Evolutionary conservation across 768 basidiomycete genomes (phyloP).

Genomic region (Coprinopsis sp.): DNA sequence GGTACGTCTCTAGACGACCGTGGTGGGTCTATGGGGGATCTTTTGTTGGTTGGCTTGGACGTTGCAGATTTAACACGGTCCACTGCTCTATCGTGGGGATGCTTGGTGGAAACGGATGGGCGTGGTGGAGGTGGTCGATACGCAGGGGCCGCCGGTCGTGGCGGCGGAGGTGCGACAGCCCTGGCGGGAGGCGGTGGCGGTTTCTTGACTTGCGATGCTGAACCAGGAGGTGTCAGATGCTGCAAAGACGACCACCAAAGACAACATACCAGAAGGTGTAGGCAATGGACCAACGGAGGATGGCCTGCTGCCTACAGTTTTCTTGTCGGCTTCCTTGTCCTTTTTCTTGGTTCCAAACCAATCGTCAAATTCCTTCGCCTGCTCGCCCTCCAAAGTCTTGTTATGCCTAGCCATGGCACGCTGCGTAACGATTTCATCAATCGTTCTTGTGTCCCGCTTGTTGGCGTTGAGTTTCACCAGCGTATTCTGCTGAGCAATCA

Average conservation of each 20-base stretch:
- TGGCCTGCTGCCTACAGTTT: conserved; percentile 20
- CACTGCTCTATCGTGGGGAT: conserved; percentile 1
- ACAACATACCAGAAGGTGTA: conserved; percentile 42
- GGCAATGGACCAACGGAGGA: conserved; percentile 30
- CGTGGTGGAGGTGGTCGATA: conserved; percentile 17
- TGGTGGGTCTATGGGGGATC: too few relatives aligned
- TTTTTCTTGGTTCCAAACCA: conserved; percentile 70
- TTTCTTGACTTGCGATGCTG: conserved; percentile 12
- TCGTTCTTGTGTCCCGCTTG: conserved; percentile 76
- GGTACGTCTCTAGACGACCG: conserved; percentile 14
- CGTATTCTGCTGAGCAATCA: conserved; percentile 61
- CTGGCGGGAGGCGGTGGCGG: conserved; percentile 12
- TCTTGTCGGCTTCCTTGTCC: conserved; percentile 28
- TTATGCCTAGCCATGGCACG: conserved; percentile 48
- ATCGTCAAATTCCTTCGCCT: conserved; percentile 67
- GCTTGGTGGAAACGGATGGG: conserved; percentile 15
- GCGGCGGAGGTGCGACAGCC: not conserved
- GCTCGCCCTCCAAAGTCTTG: conserved; percentile 64
- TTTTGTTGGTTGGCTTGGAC: not conserved
- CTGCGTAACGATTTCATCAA: conserved; percentile 77
- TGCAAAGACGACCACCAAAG: conserved; percentile 9
- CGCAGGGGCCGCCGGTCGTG: conserved; percentile 12
- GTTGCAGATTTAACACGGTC: not conserved
- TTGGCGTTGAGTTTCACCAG: conserved; percentile 69
- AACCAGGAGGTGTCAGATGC: conserved; percentile 7